Evolutionary conservation across 2,329 filamentous ascomycete genomes (phyloP).

Genomic region (Immersiporthe knoxdaviesiana): DNA sequence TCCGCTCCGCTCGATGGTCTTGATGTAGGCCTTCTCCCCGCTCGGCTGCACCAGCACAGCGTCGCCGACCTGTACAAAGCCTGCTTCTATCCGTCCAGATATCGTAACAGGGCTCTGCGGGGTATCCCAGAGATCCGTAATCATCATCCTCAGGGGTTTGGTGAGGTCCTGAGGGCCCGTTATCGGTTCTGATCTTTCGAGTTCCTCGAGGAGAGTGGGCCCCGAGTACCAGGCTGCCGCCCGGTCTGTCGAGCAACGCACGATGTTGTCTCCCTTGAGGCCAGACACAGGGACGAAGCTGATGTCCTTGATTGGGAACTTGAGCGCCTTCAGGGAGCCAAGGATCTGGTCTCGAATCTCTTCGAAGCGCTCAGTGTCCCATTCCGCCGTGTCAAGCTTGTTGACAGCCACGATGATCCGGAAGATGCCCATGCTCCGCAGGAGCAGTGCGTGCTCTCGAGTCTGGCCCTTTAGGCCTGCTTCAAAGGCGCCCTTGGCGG

Average conservation of each 20-base stretch:
- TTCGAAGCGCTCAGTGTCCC: constrained; percentile 81
- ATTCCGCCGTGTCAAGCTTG: constrained; percentile 86
- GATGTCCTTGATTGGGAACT: constrained; percentile 80
- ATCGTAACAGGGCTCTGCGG: constrained; percentile 82
- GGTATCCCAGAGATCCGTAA: constrained; percentile 84
- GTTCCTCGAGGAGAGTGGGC: constrained; percentile 76
- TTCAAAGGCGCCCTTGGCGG: constrained; percentile 88
- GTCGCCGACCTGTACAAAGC: constrained; percentile 84
- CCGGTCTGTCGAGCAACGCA: constrained; percentile 56
- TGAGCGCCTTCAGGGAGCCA: constrained; percentile 79
- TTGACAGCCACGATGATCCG: constrained; percentile 90
- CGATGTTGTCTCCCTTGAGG: constrained; percentile 85
- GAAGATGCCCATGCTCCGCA: constrained; percentile 88
- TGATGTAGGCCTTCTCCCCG: constrained; percentile 78
- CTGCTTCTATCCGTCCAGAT: constrained; percentile 82
- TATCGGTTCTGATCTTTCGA: constrained; percentile 80
- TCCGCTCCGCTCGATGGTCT: constrained; percentile 74
- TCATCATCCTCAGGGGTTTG: constrained; percentile 82
- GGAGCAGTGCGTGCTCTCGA: constrained; percentile 85
- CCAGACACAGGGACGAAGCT: constrained; percentile 90
- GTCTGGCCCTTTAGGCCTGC: constrained; percentile 93
- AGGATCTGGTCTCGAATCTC: constrained; percentile 84
- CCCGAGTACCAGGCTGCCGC: constrained; percentile 79
- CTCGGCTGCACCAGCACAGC: constrained; percentile 78
- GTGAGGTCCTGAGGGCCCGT: constrained; percentile 63